Evolutionary conservation across 2,329 filamentous ascomycete species (phyloP), one percentile per base, ranked within the genome.

Genomic region (Teratosphaeria nubilosa): DNA sequence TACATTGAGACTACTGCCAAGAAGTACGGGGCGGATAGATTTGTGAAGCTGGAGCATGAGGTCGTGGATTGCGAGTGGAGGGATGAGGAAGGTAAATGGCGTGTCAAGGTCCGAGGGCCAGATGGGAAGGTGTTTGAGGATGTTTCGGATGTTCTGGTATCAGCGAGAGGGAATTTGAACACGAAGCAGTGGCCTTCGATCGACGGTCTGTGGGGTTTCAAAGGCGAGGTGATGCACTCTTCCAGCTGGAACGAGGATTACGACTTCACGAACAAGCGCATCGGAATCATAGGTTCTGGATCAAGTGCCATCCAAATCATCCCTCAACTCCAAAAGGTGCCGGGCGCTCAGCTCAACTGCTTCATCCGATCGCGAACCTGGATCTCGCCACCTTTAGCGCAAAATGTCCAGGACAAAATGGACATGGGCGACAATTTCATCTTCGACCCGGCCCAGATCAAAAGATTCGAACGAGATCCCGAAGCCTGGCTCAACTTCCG

Each of bases 301-400:
- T 72, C 58, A 50, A 73, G 70, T 2, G 74, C 68, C 0, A 75
- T 77, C 11, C 75, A 76, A 57, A 73, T 75, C 32, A 58, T 75
- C 9, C 73, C 74, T 1, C 58, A 65, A 14, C 60, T 75, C n/a
- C 59, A 68, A 11, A 72, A 73, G 56, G 67, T 65, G 24, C 69
- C 69, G 2, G 63, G 62, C 9, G 56, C 71, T 20, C 59, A 74
- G 2, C 59, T 70, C 41, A 68, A 70, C 7, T 61, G 59, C 73
- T 75, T 70, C 64, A 73, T 75, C 62, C 63, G 73, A 31, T 70
- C 68, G 54, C 70, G 70, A 7, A 75, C 73, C 1, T 76, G 73
- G 73, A 75, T 75, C 54, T 64, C 60, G 60, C 54, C 66, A 63
- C 84, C 1, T 80, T 83, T 58, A 73, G 77, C 60, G 5, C 68